Conservation (phyloP, 192 early-diverging fungal genomes). For the Thamnidium elegans region DNA sequence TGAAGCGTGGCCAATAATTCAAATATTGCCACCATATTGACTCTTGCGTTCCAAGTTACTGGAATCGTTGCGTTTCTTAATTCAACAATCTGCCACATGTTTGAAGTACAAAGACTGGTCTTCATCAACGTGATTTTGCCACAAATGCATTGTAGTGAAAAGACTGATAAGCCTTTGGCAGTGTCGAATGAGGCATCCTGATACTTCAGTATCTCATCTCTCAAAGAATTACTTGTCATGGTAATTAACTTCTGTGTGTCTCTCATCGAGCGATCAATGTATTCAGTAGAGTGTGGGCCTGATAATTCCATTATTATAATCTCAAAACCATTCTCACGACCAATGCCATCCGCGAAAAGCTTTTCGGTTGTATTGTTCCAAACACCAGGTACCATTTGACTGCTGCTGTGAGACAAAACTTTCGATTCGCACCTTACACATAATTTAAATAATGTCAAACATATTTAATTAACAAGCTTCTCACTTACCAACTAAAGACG, state of each 20-base stretch:
- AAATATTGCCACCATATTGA: slow-evolving; percentile 3
- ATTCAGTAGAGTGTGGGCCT: slow-evolving; percentile 5
- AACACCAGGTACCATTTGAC: slow-evolving; percentile 4
- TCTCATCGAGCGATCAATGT: background rate
- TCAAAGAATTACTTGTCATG: slow-evolving; percentile 4
- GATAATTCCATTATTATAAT: slow-evolving; percentile 10
- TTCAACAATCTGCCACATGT: background rate
- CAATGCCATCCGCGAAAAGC: slow-evolving; percentile 8
- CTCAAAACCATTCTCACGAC: slow-evolving; percentile 9
- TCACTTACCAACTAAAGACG: slow-evolving; percentile 6
- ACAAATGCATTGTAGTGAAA: background rate
- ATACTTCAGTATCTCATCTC: slow-evolving; percentile 6
- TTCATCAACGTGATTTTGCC: background rate
- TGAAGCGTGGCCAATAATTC: slow-evolving; percentile 11
- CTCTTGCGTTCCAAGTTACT: background rate
- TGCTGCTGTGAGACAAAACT: slow-evolving; percentile 14
- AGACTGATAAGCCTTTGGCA: slow-evolving; percentile 6
- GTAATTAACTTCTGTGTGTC: slow-evolving; percentile 6
- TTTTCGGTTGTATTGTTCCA: slow-evolving; percentile 11
- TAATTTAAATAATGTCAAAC: slow-evolving; percentile 10
- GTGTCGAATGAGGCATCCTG: slow-evolving; percentile 5
- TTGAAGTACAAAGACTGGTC: background rate
- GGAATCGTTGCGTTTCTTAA: slow-evolving; percentile 10
- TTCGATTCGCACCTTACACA: slow-evolving; percentile 8
- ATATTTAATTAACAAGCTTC: slow-evolving; percentile 11